phyloP scores from a whole-genome alignment of 345 rosid species.

The Jatropha curcas region DNA sequence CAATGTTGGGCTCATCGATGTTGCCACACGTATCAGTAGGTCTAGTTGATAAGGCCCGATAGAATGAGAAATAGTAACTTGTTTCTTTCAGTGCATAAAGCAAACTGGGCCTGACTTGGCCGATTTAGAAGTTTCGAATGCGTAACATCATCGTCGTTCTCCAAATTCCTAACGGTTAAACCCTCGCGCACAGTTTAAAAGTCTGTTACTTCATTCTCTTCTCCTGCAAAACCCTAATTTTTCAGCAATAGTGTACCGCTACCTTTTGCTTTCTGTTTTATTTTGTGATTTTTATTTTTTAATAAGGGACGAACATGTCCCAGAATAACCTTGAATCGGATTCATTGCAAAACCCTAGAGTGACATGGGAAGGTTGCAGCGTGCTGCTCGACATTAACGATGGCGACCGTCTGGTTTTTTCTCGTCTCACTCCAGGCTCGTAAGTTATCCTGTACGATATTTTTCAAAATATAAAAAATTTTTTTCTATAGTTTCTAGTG shows the following conservation, averaged over 20 bases:
- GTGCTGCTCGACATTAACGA: constrained; percentile 93
- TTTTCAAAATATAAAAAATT: too few relatives aligned
- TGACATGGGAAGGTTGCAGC: constrained; percentile 88
- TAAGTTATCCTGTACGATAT: constrained; percentile 28
- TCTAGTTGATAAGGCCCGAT: too few relatives aligned
- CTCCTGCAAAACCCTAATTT: constrained; percentile 6
- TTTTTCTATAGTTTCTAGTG: neutral
- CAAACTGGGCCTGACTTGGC: too few relatives aligned
- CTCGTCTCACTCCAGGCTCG: constrained; percentile 83
- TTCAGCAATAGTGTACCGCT: neutral
- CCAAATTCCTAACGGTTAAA: neutral
- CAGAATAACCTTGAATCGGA: neutral
- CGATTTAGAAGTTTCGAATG: neutral
- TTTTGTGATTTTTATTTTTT: neutral
- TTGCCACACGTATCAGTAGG: too few relatives aligned
- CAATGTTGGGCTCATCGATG: too few relatives aligned
- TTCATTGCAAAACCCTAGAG: constrained; percentile 42
- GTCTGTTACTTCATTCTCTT: neutral
- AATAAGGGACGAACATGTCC: constrained; percentile 18
- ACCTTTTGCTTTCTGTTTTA: neutral
- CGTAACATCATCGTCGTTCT: neutral
- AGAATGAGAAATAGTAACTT: too few relatives aligned
- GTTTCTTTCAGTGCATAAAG: too few relatives aligned
- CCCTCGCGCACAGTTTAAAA: neutral
- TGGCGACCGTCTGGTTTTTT: constrained; percentile 94